Base-by-base conservation (phyloP, 257 asterid genomes). In the Prunella vulgaris region DNA sequence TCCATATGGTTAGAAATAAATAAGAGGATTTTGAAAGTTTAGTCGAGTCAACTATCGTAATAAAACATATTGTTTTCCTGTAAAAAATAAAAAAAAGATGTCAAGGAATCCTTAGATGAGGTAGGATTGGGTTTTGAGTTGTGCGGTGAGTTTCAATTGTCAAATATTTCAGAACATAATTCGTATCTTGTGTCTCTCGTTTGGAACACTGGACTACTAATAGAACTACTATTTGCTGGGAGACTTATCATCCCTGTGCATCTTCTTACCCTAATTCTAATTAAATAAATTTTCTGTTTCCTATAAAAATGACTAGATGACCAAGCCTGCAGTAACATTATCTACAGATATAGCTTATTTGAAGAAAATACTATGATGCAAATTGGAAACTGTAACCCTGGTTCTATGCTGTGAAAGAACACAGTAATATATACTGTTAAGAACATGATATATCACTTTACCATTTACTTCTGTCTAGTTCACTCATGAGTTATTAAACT, bases 381-480 rank as follows among this genome's bases (percentile, higher is more conserved):
- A 27, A 49, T 46, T 15, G 65, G 15, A 48, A 7, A 35, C 48
- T 48, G 8, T 48, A 4, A 56, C 48, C 5, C 52, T 4, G 1
- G 21, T 20, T 46, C 32, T 18, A 8, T 52, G 14, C 27, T 52
- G 59, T 52, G 13, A 52, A 24, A 25, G 38, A 57, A 57, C 20
- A 25, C 22, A 57, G 30, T 15, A 38, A 37, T 20, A 44, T 44
- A 44, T 44, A 49, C 20, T 22, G 24, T 49, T 51, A 22, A 30
- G 13, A 37, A 1, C 12, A 46, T 54, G 15, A 28, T 21, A 51
- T 42, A 27, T 44, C 24, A 14, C 32, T 56, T 14, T 10, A 21
- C 42, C 32, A 42, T 61, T 30, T 14, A 53, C 18, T 51, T 60
- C 57, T 74, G 48, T 60, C 59, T 67, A 25, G 18, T 60, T 64